These are phyloP conservation scores for Phaeotremella fagi DNA, from an alignment of 768 basidiomycete genomes.

Conservation along the genomic window DNA sequence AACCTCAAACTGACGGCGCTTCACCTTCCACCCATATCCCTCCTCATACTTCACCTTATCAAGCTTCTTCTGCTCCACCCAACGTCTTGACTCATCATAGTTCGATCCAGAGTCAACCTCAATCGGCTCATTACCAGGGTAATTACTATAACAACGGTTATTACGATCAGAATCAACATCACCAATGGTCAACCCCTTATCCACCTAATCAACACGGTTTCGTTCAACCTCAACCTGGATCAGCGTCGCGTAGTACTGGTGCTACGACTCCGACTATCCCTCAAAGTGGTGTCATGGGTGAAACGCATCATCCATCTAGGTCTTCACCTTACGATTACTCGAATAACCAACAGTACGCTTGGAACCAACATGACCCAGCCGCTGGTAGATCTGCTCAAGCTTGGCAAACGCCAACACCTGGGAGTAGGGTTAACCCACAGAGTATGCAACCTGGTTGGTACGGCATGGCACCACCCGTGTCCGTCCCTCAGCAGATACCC, in stretches of 20 bases:
- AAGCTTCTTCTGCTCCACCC: constrained; percentile 6
- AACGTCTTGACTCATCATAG: constrained; percentile 9
- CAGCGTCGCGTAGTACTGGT: background rate
- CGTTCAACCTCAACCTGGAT: background rate
- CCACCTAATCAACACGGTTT: constrained; percentile 4
- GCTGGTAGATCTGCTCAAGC: too few species aligned
- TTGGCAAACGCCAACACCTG: too few species aligned
- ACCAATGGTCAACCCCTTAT: constrained; percentile 8
- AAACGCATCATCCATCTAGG: constrained; percentile 1
- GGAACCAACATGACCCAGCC: too few species aligned
- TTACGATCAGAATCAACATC: constrained; percentile 15
- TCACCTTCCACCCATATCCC: constrained; percentile 9
- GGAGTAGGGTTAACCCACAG: too few species aligned
- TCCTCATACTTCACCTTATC: constrained; percentile 20
- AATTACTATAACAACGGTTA: constrained; percentile 12
- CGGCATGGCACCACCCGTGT: too few species aligned
- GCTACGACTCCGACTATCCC: background rate
- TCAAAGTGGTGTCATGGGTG: background rate
- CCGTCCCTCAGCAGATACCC: too few species aligned
- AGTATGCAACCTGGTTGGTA: too few species aligned
- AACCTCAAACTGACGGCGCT: background rate
- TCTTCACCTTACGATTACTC: background rate
- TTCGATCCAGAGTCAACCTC: constrained; percentile 8
- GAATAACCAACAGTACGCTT: constrained; percentile 13
- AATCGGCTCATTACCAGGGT: constrained; percentile 20